Conservation (phyloP, 129 eudicot genomes). For the Arctium minus region DNA sequence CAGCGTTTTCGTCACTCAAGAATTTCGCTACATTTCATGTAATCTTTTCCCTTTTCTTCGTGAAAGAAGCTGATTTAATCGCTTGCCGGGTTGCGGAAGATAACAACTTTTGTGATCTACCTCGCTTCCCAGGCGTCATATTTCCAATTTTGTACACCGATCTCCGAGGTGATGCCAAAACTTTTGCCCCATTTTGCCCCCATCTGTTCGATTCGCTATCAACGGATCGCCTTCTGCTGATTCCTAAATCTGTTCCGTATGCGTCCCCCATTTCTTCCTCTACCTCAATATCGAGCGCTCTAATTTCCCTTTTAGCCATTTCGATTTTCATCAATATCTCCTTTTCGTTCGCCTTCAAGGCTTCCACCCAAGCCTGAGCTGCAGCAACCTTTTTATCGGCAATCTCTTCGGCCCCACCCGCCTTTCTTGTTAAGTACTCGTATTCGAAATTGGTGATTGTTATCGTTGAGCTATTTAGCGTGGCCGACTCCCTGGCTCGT, state of each 20-base stretch:
- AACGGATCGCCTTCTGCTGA: slow-evolving; percentile 11
- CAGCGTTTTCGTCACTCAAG: slow-evolving; percentile 37
- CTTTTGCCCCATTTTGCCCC: slow-evolving; percentile 16
- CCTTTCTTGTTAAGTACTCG: slow-evolving; percentile 65
- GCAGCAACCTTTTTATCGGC: slow-evolving; percentile 88
- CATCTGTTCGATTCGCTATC: slow-evolving; percentile 27
- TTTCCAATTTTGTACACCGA: slow-evolving; percentile 33
- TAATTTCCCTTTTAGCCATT: slow-evolving; percentile 33
- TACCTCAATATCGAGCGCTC: slow-evolving; percentile 26
- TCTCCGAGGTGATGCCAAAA: slow-evolving; percentile 29
- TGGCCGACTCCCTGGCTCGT: slow-evolving; percentile 52
- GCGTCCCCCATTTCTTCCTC: slow-evolving; percentile 22
- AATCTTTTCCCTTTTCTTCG: slow-evolving; percentile 57
- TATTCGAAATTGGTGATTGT: slow-evolving; percentile 71
- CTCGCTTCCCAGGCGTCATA: slow-evolving; percentile 44
- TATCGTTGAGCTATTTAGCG: slow-evolving; percentile 42
- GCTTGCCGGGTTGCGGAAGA: slow-evolving; percentile 45
- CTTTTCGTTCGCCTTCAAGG: slow-evolving; percentile 70
- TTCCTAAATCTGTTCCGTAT: slow-evolving; percentile 18
- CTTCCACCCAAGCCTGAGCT: slow-evolving; percentile 82
- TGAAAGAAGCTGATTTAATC: slow-evolving; percentile 44
- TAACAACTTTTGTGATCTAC: slow-evolving; percentile 37
- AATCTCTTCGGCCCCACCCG: slow-evolving; percentile 56
- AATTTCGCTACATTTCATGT: slow-evolving; percentile 53
- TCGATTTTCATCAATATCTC: slow-evolving; percentile 54